Base-by-base conservation (phyloP, 2,329 filamentous ascomycete genomes). In the Fusarium nelsonii region DNA sequence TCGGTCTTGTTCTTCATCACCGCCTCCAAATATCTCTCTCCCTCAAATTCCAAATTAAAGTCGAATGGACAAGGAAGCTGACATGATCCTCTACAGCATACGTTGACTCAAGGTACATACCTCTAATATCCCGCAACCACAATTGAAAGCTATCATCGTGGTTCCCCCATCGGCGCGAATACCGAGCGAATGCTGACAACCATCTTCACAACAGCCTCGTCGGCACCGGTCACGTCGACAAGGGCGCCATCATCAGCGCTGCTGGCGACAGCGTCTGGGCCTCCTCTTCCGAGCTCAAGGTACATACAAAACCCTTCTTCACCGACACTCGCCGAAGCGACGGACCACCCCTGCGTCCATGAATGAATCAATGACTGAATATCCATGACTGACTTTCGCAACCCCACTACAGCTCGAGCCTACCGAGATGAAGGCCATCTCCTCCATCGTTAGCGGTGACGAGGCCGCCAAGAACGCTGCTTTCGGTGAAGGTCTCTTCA, bases 261-360 rank as follows among this genome's bases (percentile, higher is more conserved):
- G 91, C 91, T 73, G 92, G 93, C 75, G 92, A 92, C 82, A 93
- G 90, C 78, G 86, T 88, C 74, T 97, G 93, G 93, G 93, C 93
- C 65, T 79, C 84, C 41, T 90, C 89, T 30, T 23, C 87, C 55
- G 87, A 85, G 73, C 97, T 97, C 84, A 83, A 85, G 78, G 93
- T 97, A 90, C 80, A 83, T 97, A 90, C 80, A 83, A 62, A 63
- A 23, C 12, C 48, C 39, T 34, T 59, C 32, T 18, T 34, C 41
- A 45, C 23, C 53, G 48, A 63, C 54, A 39, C 40, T 43, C 28
- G 33, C 49, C 57, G 26, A 49, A 37, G 45, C 53, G 45, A 48
- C 51, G 11, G 45, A 46, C 20, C 34, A 30, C 20, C 43, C 55
- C 40, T 58, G 48, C 37, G 36, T 59, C 34, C 20, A 41, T 41